Evolutionary conservation across 495 filamentous ascomycete species (phyloP).

Genomic region (Penicillium lividum): DNA sequence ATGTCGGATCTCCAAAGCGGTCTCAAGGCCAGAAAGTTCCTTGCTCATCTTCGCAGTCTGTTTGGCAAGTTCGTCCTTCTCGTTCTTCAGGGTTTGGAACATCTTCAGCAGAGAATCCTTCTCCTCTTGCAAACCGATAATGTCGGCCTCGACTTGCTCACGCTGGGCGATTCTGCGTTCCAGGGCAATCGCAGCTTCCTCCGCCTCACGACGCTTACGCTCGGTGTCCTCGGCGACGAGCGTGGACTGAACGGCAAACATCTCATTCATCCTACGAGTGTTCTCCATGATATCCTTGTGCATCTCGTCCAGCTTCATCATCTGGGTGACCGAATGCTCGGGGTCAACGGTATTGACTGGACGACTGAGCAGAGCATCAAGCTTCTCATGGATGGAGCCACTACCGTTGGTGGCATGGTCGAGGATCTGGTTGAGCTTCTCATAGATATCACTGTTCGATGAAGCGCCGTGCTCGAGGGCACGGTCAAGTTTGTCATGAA

Average conservation of each 20-base stretch:
- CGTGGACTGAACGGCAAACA: constrained; percentile 76
- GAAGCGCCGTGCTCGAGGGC: constrained; percentile 62
- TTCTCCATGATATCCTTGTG: constrained; percentile 85
- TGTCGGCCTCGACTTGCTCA: constrained; percentile 72
- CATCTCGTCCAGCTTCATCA: constrained; percentile 82
- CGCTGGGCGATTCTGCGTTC: constrained; percentile 78
- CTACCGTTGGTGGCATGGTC: constrained; percentile 48
- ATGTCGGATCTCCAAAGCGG: constrained; percentile 79
- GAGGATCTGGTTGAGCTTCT: constrained; percentile 60
- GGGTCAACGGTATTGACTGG: constrained; percentile 30
- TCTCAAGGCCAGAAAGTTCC: constrained; percentile 85
- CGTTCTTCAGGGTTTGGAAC: constrained; percentile 57
- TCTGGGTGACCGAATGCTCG: constrained; percentile 55
- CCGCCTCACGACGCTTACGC: constrained; percentile 74
- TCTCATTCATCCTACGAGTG: constrained; percentile 82
- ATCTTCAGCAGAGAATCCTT: constrained; percentile 62
- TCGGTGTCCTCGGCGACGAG: constrained; percentile 78
- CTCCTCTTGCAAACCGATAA: constrained; percentile 64
- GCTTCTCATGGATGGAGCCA: constrained; percentile 78
- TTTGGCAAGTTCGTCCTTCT: constrained; percentile 69
- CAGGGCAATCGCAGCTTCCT: constrained; percentile 77
- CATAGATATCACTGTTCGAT: constrained; percentile 40
- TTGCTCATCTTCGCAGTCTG: constrained; percentile 77
- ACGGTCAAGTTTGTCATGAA: constrained; percentile 46
- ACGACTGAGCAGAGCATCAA: constrained; percentile 39